These are phyloP conservation scores for Centrapalus pauciflorus DNA, from an alignment of 129 eudicot genomes.

Conservation along the genomic window DNA sequence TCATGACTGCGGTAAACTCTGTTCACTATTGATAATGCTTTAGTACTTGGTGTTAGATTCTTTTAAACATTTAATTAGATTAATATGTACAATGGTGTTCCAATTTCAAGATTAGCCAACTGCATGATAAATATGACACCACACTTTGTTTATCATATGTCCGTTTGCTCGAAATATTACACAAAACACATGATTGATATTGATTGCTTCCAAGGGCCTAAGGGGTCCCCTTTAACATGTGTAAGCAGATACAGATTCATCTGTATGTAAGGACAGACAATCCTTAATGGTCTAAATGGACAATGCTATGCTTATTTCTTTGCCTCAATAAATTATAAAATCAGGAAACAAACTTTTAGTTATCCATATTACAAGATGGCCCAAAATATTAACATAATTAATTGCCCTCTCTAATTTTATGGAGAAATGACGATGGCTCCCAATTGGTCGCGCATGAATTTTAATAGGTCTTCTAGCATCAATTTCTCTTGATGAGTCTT, in stretches of 20 bases:
- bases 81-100: not conserved
- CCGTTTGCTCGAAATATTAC: constrained; percentile 12
- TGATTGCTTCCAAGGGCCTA: not conserved
- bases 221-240: constrained; percentile 13
- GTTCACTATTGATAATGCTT: constrained; percentile 23
- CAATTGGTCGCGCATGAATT: constrained; percentile 3
- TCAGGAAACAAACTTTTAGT: not conserved
- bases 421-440: not conserved
- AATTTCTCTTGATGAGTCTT: not conserved
- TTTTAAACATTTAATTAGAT: not conserved
- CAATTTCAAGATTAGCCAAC: not conserved
- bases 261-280: constrained; percentile 10
- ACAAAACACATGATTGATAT: constrained; percentile 18
- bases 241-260: constrained; percentile 1
- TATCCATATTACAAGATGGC: constrained; percentile 5
- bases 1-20: constrained; percentile 68
- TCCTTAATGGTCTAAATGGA: constrained; percentile 11
- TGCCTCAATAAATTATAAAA: constrained; percentile 7
- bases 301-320: constrained; percentile 4
- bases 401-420: constrained; percentile 12
- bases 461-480: not conserved
- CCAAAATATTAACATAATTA: constrained; percentile 14
- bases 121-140: not conserved
- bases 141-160: not conserved
- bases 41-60: not conserved